Conservation (phyloP, 805 yeast species). For the Sugiyamaella valdiviana region DNA sequence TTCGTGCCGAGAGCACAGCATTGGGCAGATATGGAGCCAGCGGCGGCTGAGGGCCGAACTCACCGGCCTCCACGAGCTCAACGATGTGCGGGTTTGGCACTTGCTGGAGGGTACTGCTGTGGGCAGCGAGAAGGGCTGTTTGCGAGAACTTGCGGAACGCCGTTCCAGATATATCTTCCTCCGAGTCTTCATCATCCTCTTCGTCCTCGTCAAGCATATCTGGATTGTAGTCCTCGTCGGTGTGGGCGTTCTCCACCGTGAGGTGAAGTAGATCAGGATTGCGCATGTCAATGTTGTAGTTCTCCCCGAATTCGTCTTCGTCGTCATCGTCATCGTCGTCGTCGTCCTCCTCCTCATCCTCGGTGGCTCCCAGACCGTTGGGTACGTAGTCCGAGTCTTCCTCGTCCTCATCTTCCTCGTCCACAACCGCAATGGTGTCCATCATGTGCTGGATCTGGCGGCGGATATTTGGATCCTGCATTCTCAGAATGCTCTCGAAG, state of each 20-base stretch:
- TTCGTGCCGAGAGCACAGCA: slow-evolving; percentile 5
- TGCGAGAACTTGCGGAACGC: not conserved
- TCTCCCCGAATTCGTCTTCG: too few relatives aligned
- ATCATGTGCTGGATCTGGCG: too few relatives aligned
- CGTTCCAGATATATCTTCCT: not conserved
- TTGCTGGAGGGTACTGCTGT: slow-evolving; percentile 4
- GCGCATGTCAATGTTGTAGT: too few relatives aligned
- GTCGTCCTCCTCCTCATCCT: too few relatives aligned
- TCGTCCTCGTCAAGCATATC: slow-evolving; percentile 6
- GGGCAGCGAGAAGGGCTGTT: slow-evolving; percentile 4
- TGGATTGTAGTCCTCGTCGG: slow-evolving; percentile 4
- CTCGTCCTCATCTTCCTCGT: slow-evolving; percentile 7
- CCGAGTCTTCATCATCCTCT: not conserved
- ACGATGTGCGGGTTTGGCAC: slow-evolving; percentile 7
- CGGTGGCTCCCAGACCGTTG: too few relatives aligned
- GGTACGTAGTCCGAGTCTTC: not conserved
- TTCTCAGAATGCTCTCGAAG: not conserved
- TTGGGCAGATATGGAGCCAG: not conserved
- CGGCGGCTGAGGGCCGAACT: slow-evolving; percentile 5
- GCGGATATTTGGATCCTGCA: not conserved
- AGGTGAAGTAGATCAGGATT: too few relatives aligned
- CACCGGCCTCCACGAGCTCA: slow-evolving; percentile 5
- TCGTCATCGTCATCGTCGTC: too few relatives aligned
- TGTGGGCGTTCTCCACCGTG: too few relatives aligned
- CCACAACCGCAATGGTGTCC: not conserved